These are phyloP conservation scores for Penicillium sp. DNA, from an alignment of 2,329 filamentous ascomycete species.

Conservation along the genomic window DNA sequence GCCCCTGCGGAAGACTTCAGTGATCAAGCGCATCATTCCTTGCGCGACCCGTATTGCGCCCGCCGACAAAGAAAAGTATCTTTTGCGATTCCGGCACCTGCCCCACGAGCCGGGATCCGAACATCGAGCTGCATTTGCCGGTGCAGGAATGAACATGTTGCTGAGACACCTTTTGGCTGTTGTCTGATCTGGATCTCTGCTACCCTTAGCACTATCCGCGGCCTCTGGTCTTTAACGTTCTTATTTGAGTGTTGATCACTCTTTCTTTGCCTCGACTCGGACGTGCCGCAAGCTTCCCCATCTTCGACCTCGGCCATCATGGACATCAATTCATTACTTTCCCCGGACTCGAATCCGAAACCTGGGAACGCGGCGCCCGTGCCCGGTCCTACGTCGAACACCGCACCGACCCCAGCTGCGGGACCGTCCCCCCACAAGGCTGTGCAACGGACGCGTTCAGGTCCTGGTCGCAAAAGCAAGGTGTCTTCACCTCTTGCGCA, in stretches of 20 bases:
- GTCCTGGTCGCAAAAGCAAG: slow-evolving; percentile 35
- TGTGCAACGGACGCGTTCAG: slow-evolving; percentile 39
- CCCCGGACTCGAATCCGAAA: slow-evolving; percentile 45
- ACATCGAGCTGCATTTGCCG: slow-evolving; percentile 26
- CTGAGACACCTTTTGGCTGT: slow-evolving; percentile 32
- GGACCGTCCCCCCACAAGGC: slow-evolving; percentile 39
- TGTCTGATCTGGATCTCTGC: slow-evolving; percentile 31
- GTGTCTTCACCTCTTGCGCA: slow-evolving; percentile 46
- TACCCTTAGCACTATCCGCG: slow-evolving; percentile 24
- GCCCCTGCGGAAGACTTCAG: slow-evolving; percentile 1
- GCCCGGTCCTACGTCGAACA: slow-evolving; percentile 29
- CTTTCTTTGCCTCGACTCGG: slow-evolving; percentile 1
- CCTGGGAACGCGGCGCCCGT: slow-evolving; percentile 37
- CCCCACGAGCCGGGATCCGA: slow-evolving; percentile 19
- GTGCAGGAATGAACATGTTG: slow-evolving; percentile 42
- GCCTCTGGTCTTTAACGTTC: slow-evolving; percentile 8
- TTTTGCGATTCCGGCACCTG: slow-evolving; percentile 5
- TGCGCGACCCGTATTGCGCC: slow-evolving; percentile 7
- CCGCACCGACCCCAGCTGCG: slow-evolving; percentile 26
- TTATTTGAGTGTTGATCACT: slow-evolving; percentile 1
- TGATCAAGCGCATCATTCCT: neutral
- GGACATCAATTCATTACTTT: slow-evolving; percentile 51
- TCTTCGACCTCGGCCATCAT: slow-evolving; percentile 30
- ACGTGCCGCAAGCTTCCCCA: slow-evolving; percentile 3
- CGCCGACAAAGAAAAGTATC: slow-evolving; percentile 1